A percentile compares a stretch with the other conserved stretches of the same genome.
phyloP scores from a whole-genome alignment of 306 rosid genomes.

The Chamaecrista fasciculata region DNA sequence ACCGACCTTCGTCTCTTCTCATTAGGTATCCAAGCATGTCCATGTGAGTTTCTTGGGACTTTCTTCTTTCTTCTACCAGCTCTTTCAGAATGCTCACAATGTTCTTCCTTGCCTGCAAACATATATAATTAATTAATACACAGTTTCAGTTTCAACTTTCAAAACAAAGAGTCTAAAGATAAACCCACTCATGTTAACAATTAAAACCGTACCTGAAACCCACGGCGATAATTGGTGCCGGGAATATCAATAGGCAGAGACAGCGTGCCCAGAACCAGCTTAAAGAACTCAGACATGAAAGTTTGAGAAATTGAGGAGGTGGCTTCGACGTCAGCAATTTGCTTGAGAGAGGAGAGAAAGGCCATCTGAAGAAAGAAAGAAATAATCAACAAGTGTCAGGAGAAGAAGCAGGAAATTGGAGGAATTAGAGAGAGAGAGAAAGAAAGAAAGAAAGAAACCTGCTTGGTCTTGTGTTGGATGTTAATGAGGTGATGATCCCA shows the following conservation, averaged over 20 bases:
- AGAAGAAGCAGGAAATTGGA: too few relatives aligned
- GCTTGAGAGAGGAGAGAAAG: slow-evolving; percentile 72
- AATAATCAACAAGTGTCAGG: too few relatives aligned
- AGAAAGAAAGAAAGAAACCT: slow-evolving; percentile 39
- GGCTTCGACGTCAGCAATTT: slow-evolving; percentile 70
- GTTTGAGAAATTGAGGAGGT: slow-evolving; percentile 40
- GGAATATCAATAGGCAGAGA: slow-evolving; percentile 94
- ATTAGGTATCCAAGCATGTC: slow-evolving; percentile 74
- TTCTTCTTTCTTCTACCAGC: slow-evolving; percentile 65
- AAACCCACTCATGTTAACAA: too few relatives aligned
- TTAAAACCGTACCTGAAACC: slow-evolving; percentile 59
- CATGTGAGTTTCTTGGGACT: slow-evolving; percentile 45
- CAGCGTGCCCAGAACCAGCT: slow-evolving; percentile 82
- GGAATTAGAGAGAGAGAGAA: too few relatives aligned
- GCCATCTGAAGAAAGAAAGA: slow-evolving; percentile 67
- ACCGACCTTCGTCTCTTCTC: slow-evolving; percentile 57
- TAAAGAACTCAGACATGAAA: slow-evolving; percentile 78
- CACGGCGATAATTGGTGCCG: slow-evolving; percentile 76
- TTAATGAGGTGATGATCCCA: slow-evolving; percentile 69
- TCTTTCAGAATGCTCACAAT: slow-evolving; percentile 55
- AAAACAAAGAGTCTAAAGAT: too few relatives aligned
- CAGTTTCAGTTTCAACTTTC: too few relatives aligned
- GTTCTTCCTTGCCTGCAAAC: slow-evolving; percentile 78
- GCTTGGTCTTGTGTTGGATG: slow-evolving; percentile 87
- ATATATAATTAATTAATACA: too few relatives aligned